Evolutionary conservation across 352 stramenopile genomes (phyloP).

Genomic region (Phytophthora pseudosyringae): DNA sequence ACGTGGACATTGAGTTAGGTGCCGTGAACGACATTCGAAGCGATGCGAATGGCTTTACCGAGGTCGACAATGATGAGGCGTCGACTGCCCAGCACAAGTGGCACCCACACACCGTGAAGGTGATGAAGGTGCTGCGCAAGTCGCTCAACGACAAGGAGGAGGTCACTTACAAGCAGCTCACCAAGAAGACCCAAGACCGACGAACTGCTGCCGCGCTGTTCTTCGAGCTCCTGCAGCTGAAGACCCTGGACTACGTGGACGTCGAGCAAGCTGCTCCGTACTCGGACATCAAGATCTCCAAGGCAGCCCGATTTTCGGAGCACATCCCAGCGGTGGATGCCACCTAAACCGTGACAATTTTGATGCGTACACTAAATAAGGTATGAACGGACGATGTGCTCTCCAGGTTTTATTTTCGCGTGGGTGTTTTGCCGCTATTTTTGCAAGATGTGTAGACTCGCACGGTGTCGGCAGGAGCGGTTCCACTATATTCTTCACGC

Average conservation of each 20-base stretch:
- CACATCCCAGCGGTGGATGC: conserved; percentile 78
- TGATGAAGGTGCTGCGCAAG: conserved; percentile 89
- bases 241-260: conserved; percentile 98
- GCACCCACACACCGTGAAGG: conserved; percentile 98
- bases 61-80: conserved; percentile 38
- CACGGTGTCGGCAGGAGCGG: background rate
- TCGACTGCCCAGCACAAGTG: conserved; percentile 93
- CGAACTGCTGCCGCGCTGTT: conserved; percentile 94
- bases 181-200: conserved; percentile 79
- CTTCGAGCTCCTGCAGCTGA: conserved; percentile 98
- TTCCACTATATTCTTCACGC: conserved; percentile 1
- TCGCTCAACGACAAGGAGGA: conserved; percentile 79
- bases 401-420: conserved; percentile 31
- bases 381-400: conserved; percentile 28
- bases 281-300: conserved; percentile 94
- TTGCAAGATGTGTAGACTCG: conserved; percentile 22
- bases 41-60: conserved; percentile 53
- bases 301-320: conserved; percentile 72
- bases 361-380: conserved; percentile 38
- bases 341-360: conserved; percentile 27
- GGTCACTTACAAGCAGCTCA: conserved; percentile 88
- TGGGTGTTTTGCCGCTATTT: conserved; percentile 43
- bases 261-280: conserved; percentile 93
- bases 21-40: conserved; percentile 80
- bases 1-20: conserved; percentile 84